Evolutionary conservation across 2,329 filamentous ascomycete species (phyloP), one percentile per base, ranked within the genome.

Genomic region (Neospermospora avenae): DNA sequence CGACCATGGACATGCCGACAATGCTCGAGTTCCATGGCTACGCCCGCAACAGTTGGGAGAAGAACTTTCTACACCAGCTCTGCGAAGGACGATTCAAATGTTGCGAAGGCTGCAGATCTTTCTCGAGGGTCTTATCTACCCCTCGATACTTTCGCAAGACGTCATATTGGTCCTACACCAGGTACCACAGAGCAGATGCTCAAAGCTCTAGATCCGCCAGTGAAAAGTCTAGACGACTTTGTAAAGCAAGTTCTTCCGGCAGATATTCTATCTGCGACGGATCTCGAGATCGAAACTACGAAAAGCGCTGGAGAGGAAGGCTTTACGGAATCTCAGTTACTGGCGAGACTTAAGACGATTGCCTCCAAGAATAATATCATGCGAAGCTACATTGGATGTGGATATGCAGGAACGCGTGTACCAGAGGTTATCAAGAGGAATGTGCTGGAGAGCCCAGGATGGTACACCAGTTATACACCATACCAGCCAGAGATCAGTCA

Each of bases 401-500:
- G 93, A 60, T 98, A 97, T 80, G 91, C 93, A 66, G 88, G 86
- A 37, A 93, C 91, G n/a, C 83, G 88, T 67, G 88, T 90, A 0
- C 93, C 93, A 4, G 84, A 91, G 58, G 93, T 97, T 59, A 96
- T 98, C 74, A 91, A 95, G 80, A 84, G 93, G 67, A 97, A 97
- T 73, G 83, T 98, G 4, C 79, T 98, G 60, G 92, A 98, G 80
- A 93, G 89, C 74, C 93, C 93, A 4, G 92, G 88, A 10, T 98
- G 93, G 93, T 98, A 98, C 75, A 98, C 93, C 42, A 96, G 92
- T 77, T 97, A 98, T 75, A 97, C 93, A 0, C 93, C 93, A 16
- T 98, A 97, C 76, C 93, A 98, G 78, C 89, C 93, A 2, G 93
- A 98, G 77, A 96, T 98, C 78, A 96, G 92, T 74, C 93, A 98